These are phyloP conservation scores for Penicillium pulvis DNA, from an alignment of 495 filamentous ascomycete species.

Conservation along the genomic window DNA sequence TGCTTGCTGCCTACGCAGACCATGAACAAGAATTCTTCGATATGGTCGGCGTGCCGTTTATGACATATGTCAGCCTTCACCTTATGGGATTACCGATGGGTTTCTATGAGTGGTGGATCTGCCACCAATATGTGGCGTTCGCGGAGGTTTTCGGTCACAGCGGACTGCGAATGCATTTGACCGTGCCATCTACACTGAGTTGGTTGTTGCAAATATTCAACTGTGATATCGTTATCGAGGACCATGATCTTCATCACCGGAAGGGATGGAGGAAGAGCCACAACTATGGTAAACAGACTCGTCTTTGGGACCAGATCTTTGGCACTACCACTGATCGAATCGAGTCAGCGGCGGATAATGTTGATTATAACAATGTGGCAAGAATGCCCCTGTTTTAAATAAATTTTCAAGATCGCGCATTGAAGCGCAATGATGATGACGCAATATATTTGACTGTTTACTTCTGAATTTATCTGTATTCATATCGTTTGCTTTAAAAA, in stretches of 20 bases:
- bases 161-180: slow-evolving; percentile 39
- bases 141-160: slow-evolving; percentile 45
- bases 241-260: slow-evolving; percentile 48
- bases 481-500: neutral
- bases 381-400: slow-evolving; percentile 32
- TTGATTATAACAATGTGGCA: slow-evolving; percentile 41
- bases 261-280: slow-evolving; percentile 48
- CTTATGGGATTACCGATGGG: slow-evolving; percentile 40
- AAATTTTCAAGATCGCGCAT: neutral
- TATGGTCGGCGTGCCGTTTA: slow-evolving; percentile 41
- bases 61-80: slow-evolving; percentile 37
- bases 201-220: slow-evolving; percentile 40
- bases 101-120: slow-evolving; percentile 50
- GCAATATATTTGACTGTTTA: neutral
- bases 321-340: slow-evolving; percentile 41
- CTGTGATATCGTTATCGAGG: slow-evolving; percentile 45
- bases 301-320: slow-evolving; percentile 46
- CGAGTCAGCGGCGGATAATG: slow-evolving; percentile 33
- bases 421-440: neutral
- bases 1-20: slow-evolving; percentile 46
- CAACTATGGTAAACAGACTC: slow-evolving; percentile 49
- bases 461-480: neutral
- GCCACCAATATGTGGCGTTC: slow-evolving; percentile 44
- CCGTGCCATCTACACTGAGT: slow-evolving; percentile 35
- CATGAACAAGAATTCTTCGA: slow-evolving; percentile 49